Conservation (phyloP, 192 early-diverging fungal species). For the Radiomyces spectabilis region DNA sequence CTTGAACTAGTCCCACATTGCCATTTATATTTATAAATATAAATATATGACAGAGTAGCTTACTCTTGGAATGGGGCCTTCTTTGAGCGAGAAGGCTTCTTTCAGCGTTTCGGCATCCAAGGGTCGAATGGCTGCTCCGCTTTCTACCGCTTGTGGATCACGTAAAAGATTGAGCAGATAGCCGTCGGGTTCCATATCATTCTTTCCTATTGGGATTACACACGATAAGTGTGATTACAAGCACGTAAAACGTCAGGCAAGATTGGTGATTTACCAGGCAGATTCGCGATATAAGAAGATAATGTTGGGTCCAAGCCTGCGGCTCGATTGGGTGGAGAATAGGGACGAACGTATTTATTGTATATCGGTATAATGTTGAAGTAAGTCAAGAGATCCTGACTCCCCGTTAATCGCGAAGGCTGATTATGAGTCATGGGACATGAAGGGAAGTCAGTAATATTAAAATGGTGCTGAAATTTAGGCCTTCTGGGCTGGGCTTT, state of each 20-base stretch:
- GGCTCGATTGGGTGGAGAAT: slow-evolving; percentile 19
- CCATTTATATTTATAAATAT: background rate
- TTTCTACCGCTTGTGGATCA: slow-evolving; percentile 17
- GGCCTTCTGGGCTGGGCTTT: too few relatives aligned
- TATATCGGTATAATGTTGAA: slow-evolving; percentile 25
- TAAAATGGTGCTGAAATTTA: too few relatives aligned
- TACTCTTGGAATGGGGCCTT: slow-evolving; percentile 29
- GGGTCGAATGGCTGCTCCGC: slow-evolving; percentile 9
- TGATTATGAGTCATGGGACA: too few relatives aligned
- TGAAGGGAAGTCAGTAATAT: too few relatives aligned
- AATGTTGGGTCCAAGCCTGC: slow-evolving; percentile 10
- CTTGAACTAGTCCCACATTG: background rate
- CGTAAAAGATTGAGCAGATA: slow-evolving; percentile 22
- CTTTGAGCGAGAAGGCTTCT: slow-evolving; percentile 20
- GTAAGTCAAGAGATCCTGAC: slow-evolving; percentile 27
- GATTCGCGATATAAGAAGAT: slow-evolving; percentile 14
- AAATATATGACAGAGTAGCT: background rate
- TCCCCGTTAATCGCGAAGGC: slow-evolving; percentile 25
- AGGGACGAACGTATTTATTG: slow-evolving; percentile 27
- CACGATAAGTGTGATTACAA: background rate
- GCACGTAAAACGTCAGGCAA: background rate
- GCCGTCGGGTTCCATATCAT: slow-evolving; percentile 18
- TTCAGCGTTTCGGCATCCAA: slow-evolving; percentile 19
- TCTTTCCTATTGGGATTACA: slow-evolving; percentile 3
- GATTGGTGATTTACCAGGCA: slow-evolving; percentile 20